Evolutionary conservation across 192 early-diverging fungal species (phyloP), one percentile per base, ranked within the genome.

Genomic region (Backusella psychrophila): DNA sequence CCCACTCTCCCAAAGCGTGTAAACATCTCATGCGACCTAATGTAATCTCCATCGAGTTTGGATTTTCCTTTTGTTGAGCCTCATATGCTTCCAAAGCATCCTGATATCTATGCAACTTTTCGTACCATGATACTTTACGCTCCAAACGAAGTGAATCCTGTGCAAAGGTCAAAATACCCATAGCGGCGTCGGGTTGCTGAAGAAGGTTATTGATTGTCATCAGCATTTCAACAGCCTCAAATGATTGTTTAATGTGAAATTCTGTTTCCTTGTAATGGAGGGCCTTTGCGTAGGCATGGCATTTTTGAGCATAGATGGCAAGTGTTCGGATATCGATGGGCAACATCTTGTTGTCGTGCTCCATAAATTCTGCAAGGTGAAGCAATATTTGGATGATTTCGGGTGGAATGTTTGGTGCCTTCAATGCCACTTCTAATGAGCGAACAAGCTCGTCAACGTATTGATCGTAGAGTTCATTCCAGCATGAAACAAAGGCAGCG

Each of bases 331-430:
- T 94, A 71, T 97, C 95, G 74, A 98, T 98, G 1, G 96, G 96
- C 11, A 98, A 85, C 8, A 96, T 89, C 77, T 97, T 96, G 78
- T 97, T 94, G 77, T 99, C 96, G 72, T 96, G 96, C 85, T 99
- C 98, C 98, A 99, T 99, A 71, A 96, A 98, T 80, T 97, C 98
- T 6, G 97, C 97, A 36, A 99, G 88, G 67, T 97, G 96, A 41
- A 99, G 87, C 23, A 99, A 85, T 0, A 90, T 93, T 77, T 96
- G 94, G 77, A 96, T 85, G 46, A 98, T 94, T 75, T 99, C 96
- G 0, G 95, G 90, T n/a, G 97, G 95, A 49, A 95, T 96, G 59
- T 92, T 94, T 5, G 87, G 85, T 8, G 94, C 91, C 4, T 87
- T 89, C 3, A 98, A 84, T 4, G 96, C 97, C 2, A 89, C 93